Conservation (phyloP, 225 moss, liverwort and hornwort species). For the Physcomitrellopsis africana region DNA sequence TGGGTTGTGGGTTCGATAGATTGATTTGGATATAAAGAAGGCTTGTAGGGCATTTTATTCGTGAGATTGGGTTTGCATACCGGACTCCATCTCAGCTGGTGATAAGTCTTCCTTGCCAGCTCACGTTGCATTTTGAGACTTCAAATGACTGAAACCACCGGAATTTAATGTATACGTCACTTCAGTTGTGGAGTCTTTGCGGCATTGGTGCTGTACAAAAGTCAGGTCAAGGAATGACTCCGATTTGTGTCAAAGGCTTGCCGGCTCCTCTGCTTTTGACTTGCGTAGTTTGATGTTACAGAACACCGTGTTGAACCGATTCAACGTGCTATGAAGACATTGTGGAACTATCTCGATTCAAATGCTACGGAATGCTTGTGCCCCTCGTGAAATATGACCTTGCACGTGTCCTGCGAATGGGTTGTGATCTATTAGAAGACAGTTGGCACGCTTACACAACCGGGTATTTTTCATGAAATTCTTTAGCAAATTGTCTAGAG, state of each 20-base stretch:
- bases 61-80: too few species aligned
- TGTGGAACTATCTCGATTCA: not conserved
- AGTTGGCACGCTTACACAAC: not conserved
- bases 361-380: not conserved
- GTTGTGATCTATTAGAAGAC: constrained; percentile 2
- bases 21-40: too few species aligned
- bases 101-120: too few species aligned
- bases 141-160: too few species aligned
- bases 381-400: too few species aligned
- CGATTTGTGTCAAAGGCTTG: constrained; percentile 7
- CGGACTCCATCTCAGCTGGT: too few species aligned
- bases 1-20: too few species aligned
- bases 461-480: not conserved
- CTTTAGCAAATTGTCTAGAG: not conserved
- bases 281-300: not conserved
- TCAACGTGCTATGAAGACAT: not conserved
- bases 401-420: not conserved
- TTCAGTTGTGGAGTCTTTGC: too few species aligned
- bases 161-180: too few species aligned
- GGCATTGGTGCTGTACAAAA: too few species aligned
- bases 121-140: too few species aligned
- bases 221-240: constrained; percentile 28
- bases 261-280: constrained; percentile 33
- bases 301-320: not conserved
- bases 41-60: too few species aligned